phyloP scores from a whole-genome alignment of 2,329 filamentous ascomycete genomes.

The Tolypocladium paradoxum region DNA sequence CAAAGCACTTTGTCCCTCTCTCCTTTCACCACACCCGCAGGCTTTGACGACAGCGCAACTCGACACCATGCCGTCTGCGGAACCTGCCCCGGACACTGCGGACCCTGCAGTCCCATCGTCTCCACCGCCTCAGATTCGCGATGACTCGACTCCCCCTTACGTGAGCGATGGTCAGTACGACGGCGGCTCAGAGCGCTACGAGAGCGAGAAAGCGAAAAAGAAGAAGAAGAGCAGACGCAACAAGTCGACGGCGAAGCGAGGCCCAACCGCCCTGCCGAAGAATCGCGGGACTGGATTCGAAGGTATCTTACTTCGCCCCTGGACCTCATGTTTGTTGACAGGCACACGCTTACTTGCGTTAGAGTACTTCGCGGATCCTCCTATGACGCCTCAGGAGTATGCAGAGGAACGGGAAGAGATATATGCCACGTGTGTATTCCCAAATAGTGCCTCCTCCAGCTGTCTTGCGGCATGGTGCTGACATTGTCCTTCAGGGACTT shows the following conservation, averaged over 20 bases:
- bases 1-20: neutral
- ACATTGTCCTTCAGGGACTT: slow-evolving; percentile 26
- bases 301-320: slow-evolving; percentile 26
- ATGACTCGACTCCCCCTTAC: neutral
- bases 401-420: slow-evolving; percentile 51
- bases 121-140: neutral
- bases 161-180: neutral
- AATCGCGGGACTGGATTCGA: slow-evolving; percentile 58
- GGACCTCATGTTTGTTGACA: neutral
- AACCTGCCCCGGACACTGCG: too few relatives aligned
- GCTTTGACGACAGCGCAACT: neutral
- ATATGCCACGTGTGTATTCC: slow-evolving; percentile 49
- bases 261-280: slow-evolving; percentile 30
- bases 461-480: slow-evolving; percentile 5
- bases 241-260: slow-evolving; percentile 15
- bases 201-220: slow-evolving; percentile 3
- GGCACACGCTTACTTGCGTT: neutral
- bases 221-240: slow-evolving; percentile 10
- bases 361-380: slow-evolving; percentile 71
- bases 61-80: neutral
- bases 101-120: neutral
- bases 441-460: too few relatives aligned
- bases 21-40: neutral
- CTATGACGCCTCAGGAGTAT: slow-evolving; percentile 60
- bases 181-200: neutral